A percentile compares a stretch with the other conserved stretches of the same genome.
Conservation (phyloP, 2,329 filamentous ascomycete genomes). For the Fusarium marasasianum region DNA sequence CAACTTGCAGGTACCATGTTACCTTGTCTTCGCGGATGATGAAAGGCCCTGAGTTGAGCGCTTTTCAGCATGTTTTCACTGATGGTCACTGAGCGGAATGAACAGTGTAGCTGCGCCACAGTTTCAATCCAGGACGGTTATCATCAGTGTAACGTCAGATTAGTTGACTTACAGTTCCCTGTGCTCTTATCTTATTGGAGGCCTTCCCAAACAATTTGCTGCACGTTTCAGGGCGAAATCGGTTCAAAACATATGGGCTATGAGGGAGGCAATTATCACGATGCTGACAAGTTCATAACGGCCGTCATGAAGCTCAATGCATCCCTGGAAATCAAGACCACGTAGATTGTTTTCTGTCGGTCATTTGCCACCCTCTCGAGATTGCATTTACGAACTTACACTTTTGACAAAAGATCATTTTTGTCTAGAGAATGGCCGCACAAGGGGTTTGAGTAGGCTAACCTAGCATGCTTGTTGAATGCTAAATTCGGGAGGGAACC, state of each 20-base stretch:
- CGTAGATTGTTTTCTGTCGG: too few relatives aligned
- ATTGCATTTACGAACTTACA: neutral
- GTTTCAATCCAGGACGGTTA: neutral
- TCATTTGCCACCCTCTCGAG: neutral
- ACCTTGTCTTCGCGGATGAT: too few relatives aligned
- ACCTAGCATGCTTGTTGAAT: too few relatives aligned
- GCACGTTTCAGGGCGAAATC: conserved; percentile 14
- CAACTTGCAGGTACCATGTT: neutral
- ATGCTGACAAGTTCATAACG: conserved; percentile 14
- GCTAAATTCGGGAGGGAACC: neutral
- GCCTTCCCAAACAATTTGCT: neutral
- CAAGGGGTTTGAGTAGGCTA: neutral
- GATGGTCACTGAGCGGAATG: neutral
- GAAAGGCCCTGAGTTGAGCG: neutral
- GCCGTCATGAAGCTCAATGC: conserved; percentile 7
- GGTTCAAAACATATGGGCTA: neutral
- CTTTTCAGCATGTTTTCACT: neutral
- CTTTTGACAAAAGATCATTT: neutral
- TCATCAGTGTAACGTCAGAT: neutral
- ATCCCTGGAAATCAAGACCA: neutral
- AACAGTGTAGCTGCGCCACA: neutral
- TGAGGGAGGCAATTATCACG: neutral
- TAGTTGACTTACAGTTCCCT: neutral
- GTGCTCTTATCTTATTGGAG: neutral
- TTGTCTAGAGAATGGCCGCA: neutral